Evolutionary conservation across 495 filamentous ascomycete species (phyloP).

Genomic region (Terfezia claveryi): DNA sequence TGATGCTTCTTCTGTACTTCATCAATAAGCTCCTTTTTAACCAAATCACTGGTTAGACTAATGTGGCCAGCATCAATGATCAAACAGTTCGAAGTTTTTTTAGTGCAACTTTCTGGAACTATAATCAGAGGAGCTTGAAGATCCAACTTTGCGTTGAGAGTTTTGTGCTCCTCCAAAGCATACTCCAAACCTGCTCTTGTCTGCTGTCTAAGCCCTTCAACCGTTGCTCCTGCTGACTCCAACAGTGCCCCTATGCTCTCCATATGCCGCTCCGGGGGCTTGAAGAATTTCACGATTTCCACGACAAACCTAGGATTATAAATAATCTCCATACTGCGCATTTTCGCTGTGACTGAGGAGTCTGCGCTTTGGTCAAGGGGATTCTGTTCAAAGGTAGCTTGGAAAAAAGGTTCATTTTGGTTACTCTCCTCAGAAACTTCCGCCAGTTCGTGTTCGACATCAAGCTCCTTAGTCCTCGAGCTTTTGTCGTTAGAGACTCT

Average conservation of each 20-base stretch:
- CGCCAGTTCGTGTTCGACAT: slow-evolving; percentile 24
- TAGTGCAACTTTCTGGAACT: slow-evolving; percentile 74
- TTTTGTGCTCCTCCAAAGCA: slow-evolving; percentile 92
- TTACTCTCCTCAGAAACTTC: slow-evolving; percentile 21
- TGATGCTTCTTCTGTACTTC: slow-evolving; percentile 81
- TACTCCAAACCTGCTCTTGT: slow-evolving; percentile 90
- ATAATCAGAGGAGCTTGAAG: slow-evolving; percentile 92
- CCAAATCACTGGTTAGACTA: slow-evolving; percentile 76
- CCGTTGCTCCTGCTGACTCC: slow-evolving; percentile 84
- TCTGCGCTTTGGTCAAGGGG: slow-evolving; percentile 83
- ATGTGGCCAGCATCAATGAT: slow-evolving; percentile 93
- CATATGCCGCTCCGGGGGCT: slow-evolving; percentile 90
- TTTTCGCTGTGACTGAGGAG: slow-evolving; percentile 65
- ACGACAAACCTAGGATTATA: slow-evolving; percentile 88
- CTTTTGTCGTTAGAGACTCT: slow-evolving; percentile 25
- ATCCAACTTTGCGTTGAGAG: slow-evolving; percentile 85
- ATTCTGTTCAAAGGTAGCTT: slow-evolving; percentile 79
- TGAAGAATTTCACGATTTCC: slow-evolving; percentile 80
- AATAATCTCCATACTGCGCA: slow-evolving; percentile 88
- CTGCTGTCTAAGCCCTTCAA: slow-evolving; percentile 82
- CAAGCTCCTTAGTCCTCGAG: slow-evolving; percentile 40
- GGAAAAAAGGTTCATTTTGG: slow-evolving; percentile 60
- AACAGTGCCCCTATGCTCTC: slow-evolving; percentile 87
- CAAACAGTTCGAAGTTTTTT: slow-evolving; percentile 56
- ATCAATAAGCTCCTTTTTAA: slow-evolving; percentile 68